Base-by-base conservation (phyloP, 805 yeast species). In the Saccharomycopsis sp. region DNA sequence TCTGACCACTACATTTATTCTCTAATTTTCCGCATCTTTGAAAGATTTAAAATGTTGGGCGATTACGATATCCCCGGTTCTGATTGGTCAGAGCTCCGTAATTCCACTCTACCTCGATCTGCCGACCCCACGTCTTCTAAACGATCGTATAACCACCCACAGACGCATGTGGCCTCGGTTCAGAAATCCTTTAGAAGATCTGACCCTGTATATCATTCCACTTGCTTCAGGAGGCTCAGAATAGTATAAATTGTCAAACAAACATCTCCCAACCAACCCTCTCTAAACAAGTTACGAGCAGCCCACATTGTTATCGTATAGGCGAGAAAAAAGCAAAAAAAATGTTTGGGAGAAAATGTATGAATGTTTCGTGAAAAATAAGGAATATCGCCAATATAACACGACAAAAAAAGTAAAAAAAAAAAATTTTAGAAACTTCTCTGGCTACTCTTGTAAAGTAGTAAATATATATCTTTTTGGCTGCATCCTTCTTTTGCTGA, bases 391-490 rank as follows among this genome's bases (percentile, higher is more conserved):
- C n/a, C n/a, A n/a, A n/a, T n/a, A 29, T 29, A 29, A 29, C 37
- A 46, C 23, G 50, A 46, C 50, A 46, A 46, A 46, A 34, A 24
- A 37, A 51, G 34, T 7, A 46, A 7, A 46, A 46, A 46, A 34
- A 24, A 37, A 51, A 51, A 51, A 51, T n/a, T 51, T 24, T 23
- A 3, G 14, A 46, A 29, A 29, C 12, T 12, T 46, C 12, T 46
- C 9, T 20, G 12, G 5, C 9, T 12, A 20, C 5, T 21, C 50
- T 46, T 20, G 50, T 9, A 7, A 46, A 20, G 24, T 20, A 7
- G 12, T 46, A 21, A 7, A 29, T 51, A 15, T 8, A 20, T 14
- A 18, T 5, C 15, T 7, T 24, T 20, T 51, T 4, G 18, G n/a
- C 21, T 24, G 34, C 34, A 21, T 2, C 46, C 24, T 24, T 40